A percentile compares a stretch with the other conserved stretches of the same genome.
Evolutionary conservation across 495 filamentous ascomycete genomes (phyloP).

Genomic region (Letharia columbiana): DNA sequence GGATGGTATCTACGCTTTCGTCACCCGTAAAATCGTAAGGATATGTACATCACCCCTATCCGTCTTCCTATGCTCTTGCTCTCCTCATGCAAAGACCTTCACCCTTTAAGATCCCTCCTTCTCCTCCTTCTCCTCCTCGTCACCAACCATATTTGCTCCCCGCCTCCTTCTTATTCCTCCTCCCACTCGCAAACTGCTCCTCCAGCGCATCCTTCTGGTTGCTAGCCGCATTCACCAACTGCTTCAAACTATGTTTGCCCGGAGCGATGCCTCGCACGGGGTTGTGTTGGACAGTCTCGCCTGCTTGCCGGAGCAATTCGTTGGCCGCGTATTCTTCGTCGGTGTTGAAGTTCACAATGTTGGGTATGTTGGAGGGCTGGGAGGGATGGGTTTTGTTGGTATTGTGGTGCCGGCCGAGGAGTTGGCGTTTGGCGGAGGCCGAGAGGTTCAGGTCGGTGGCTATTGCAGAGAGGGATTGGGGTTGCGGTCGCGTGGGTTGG

Average conservation of each 20-base stretch:
- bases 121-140: neutral
- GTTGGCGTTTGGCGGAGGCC: conserved; percentile 61
- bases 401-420: conserved; percentile 57
- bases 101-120: neutral
- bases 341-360: conserved; percentile 72
- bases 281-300: conserved; percentile 61
- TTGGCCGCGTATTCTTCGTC: conserved; percentile 79
- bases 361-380: conserved; percentile 28
- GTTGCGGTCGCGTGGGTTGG: conserved; percentile 8
- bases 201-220: conserved; percentile 76
- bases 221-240: conserved; percentile 73
- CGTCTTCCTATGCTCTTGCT: neutral
- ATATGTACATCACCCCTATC: neutral
- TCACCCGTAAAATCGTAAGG: neutral
- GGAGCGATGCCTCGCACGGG: conserved; percentile 77
- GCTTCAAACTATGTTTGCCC: conserved; percentile 79
- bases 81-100: neutral
- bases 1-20: neutral
- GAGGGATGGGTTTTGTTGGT: conserved; percentile 26
- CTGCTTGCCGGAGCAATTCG: conserved; percentile 53
- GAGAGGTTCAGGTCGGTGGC: conserved; percentile 69
- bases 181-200: conserved; percentile 73
- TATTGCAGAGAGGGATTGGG: conserved; percentile 52
- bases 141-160: conserved; percentile 79
- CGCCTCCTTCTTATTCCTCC: conserved; percentile 67